phyloP scores from a whole-genome alignment of 257 asterid species.

The Solanum paucissectum region DNA sequence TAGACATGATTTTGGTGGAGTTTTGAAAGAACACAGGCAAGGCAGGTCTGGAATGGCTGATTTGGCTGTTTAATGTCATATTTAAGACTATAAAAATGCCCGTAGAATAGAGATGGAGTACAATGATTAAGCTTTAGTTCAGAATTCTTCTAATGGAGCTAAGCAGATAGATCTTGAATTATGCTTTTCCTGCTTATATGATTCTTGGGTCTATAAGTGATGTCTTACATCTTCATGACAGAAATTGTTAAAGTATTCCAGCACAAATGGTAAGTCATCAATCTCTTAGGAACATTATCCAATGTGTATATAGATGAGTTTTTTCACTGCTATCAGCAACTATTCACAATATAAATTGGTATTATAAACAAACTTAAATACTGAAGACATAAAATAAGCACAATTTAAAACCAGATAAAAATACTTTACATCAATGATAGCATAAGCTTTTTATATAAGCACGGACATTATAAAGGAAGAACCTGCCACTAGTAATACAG shows the following conservation, averaged over 20 bases:
- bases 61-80: background rate
- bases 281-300: background rate
- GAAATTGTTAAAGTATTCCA: background rate
- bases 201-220: background rate
- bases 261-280: background rate
- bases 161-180: background rate
- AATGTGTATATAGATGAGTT: background rate
- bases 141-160: background rate
- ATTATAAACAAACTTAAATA: background rate
- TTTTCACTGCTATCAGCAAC: background rate
- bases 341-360: background rate
- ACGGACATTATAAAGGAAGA: background rate
- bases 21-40: background rate
- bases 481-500: constrained; percentile 1
- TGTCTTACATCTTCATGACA: background rate
- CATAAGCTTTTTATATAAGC: background rate
- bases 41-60: background rate
- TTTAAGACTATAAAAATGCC: background rate
- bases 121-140: background rate
- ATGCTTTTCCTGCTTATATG: background rate
- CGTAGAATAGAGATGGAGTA: background rate
- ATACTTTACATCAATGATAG: background rate
- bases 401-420: background rate
- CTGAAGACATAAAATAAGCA: background rate
- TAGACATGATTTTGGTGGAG: background rate